These are phyloP conservation scores for Fonsecaea multimorphosa DNA, from an alignment of 2,329 filamentous ascomycete genomes.

Conservation along the genomic window DNA sequence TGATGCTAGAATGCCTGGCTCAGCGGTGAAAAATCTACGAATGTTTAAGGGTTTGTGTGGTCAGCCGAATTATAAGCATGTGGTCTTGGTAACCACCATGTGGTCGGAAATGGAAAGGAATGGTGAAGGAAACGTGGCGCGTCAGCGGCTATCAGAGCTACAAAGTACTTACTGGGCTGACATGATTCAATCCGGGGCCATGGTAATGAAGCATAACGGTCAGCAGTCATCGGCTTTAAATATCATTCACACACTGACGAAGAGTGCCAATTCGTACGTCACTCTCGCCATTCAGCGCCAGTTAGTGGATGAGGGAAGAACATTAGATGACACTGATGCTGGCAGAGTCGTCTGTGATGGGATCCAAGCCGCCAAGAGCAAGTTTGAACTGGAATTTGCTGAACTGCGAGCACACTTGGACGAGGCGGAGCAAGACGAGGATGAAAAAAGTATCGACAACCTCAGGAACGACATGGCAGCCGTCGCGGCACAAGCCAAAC, in stretches of 20 bases:
- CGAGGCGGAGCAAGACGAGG: neutral
- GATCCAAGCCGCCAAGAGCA: neutral
- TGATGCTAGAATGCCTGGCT: constrained; percentile 22
- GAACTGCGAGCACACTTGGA: constrained; percentile 1
- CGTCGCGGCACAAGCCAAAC: neutral
- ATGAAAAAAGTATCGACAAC: neutral
- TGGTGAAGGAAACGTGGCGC: neutral
- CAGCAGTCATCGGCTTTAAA: constrained; percentile 1
- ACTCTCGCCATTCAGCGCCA: constrained; percentile 20
- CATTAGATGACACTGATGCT: constrained; percentile 20
- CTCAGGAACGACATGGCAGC: neutral
- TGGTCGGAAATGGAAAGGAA: constrained; percentile 16
- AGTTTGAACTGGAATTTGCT: neutral
- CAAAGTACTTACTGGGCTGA: neutral
- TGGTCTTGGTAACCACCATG: constrained; percentile 26
- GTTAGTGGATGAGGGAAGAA: constrained; percentile 20
- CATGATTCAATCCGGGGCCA: neutral
- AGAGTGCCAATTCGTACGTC: neutral
- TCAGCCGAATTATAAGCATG: neutral
- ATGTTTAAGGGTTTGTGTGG: constrained; percentile 32
- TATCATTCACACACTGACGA: constrained; percentile 17
- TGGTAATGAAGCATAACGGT: neutral
- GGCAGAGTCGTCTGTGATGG: constrained; percentile 11
- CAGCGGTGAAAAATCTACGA: constrained; percentile 23
- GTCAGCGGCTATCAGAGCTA: neutral